Conservation (phyloP, 2,329 filamentous ascomycete species). For the Talaromyces sp. region DNA sequence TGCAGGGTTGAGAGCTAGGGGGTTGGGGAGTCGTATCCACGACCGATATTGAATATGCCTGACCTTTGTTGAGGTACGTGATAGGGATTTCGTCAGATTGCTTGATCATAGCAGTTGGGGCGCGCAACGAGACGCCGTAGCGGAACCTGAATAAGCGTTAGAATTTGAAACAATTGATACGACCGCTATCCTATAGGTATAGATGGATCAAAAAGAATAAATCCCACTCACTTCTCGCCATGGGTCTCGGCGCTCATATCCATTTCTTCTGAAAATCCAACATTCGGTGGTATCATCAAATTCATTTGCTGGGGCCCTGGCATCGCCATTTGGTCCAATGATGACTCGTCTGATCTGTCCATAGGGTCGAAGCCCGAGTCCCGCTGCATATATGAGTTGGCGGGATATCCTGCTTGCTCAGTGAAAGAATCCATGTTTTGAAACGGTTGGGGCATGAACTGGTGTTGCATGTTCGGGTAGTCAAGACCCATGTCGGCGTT, state of each 20-base stretch:
- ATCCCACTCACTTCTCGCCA: constrained; percentile 50
- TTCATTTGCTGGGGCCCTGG: constrained; percentile 52
- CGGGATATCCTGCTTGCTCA: constrained; percentile 60
- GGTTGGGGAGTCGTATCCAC: constrained; percentile 66
- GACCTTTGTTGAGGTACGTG: constrained; percentile 97
- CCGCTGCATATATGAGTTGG: constrained; percentile 74
- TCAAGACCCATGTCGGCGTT: constrained; percentile 63
- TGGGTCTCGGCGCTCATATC: constrained; percentile 21
- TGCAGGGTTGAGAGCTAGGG: constrained; percentile 55
- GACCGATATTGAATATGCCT: constrained; percentile 83
- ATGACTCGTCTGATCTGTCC: constrained; percentile 62
- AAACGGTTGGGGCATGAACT: constrained; percentile 53
- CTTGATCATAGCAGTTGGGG: constrained; percentile 90
- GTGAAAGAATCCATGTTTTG: constrained; percentile 68
- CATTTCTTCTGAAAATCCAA: constrained; percentile 21
- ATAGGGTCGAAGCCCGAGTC: constrained; percentile 75
- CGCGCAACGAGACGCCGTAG: constrained; percentile 83
- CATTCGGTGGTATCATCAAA: constrained; percentile 26
- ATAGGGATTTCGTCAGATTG: constrained; percentile 85
- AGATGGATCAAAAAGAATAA: constrained; percentile 2
- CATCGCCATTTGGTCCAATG: constrained; percentile 52
- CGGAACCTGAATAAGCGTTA: constrained; percentile 57
- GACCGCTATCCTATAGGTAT: background rate
- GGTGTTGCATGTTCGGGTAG: constrained; percentile 44
- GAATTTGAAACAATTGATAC: background rate